These are phyloP conservation scores for Vitis labrusca DNA, from an alignment of 164 flowering plant genomes.

Conservation along the genomic window DNA sequence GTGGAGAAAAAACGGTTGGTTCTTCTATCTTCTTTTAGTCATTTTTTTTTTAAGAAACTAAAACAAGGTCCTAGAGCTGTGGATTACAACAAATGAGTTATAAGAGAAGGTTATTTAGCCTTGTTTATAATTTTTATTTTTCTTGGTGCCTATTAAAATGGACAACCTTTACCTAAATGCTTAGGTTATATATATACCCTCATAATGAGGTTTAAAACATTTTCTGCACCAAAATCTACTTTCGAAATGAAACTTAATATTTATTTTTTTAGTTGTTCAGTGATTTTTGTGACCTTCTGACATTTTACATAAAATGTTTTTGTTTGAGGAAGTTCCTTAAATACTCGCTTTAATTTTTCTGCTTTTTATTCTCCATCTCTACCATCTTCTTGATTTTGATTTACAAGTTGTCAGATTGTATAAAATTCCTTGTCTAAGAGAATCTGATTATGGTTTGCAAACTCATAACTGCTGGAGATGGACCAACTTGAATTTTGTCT, in stretches of 20 bases:
- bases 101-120: slow-evolving; percentile 4
- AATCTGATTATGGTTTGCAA: slow-evolving; percentile 6
- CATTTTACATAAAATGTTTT: background rate
- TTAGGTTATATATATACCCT: background rate
- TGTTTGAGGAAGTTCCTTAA: background rate
- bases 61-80: background rate
- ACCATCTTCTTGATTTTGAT: background rate
- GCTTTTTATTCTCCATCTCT: background rate
- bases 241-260: background rate
- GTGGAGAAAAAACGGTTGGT: slow-evolving; percentile 18
- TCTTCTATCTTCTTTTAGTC: background rate
- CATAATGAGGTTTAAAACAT: too few species aligned
- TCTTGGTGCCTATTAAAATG: background rate
- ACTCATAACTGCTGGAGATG: background rate
- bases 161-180: slow-evolving; percentile 6
- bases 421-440: background rate
- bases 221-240: background rate
- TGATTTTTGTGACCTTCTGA: slow-evolving; percentile 3
- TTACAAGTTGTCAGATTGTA: background rate
- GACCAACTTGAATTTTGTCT: too few species aligned
- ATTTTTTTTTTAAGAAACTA: background rate
- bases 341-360: too few species aligned
- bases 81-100: background rate
- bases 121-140: too few species aligned
- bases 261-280: background rate